Evolutionary conservation across 805 yeast genomes (phyloP).

Genomic region (Myxozyma mucilagina): DNA sequence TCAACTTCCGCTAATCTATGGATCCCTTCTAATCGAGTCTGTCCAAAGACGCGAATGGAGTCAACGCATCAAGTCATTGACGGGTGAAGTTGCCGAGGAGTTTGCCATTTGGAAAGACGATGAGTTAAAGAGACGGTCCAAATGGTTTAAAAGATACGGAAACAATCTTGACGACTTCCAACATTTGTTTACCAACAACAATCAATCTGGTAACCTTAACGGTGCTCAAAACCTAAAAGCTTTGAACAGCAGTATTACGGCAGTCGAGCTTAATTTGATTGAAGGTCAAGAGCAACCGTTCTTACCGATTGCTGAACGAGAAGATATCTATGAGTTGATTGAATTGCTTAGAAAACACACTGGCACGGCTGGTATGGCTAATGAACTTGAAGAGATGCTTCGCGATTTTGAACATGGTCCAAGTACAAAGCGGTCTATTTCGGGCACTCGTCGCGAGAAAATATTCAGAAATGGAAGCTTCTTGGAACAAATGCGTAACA

Average conservation of each 20-base stretch:
- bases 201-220: slow-evolving; percentile 5
- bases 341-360: slow-evolving; percentile 32
- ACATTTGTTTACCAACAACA: slow-evolving; percentile 10
- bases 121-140: slow-evolving; percentile 55
- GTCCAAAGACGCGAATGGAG: slow-evolving; percentile 40
- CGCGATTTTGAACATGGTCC: slow-evolving; percentile 27
- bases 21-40: slow-evolving; percentile 41
- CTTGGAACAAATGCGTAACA: slow-evolving; percentile 17
- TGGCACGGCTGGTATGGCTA: slow-evolving; percentile 34
- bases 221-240: slow-evolving; percentile 19
- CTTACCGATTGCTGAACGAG: slow-evolving; percentile 7
- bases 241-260: slow-evolving; percentile 29
- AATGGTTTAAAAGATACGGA: slow-evolving; percentile 68
- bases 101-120: slow-evolving; percentile 56
- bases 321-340: slow-evolving; percentile 33
- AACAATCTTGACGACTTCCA: slow-evolving; percentile 25
- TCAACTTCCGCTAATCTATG: slow-evolving; percentile 43
- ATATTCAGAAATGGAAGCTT: slow-evolving; percentile 19
- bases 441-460: slow-evolving; percentile 17
- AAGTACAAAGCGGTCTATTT: background rate
- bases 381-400: slow-evolving; percentile 38
- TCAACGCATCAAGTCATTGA: slow-evolving; percentile 26
- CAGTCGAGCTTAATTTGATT: slow-evolving; percentile 31
- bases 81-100: slow-evolving; percentile 49
- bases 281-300: slow-evolving; percentile 13